A percentile compares a stretch with the other conserved stretches of the same genome.
These are phyloP conservation scores for Echites panduratus DNA, from an alignment of 257 asterid genomes.

Conservation along the genomic window DNA sequence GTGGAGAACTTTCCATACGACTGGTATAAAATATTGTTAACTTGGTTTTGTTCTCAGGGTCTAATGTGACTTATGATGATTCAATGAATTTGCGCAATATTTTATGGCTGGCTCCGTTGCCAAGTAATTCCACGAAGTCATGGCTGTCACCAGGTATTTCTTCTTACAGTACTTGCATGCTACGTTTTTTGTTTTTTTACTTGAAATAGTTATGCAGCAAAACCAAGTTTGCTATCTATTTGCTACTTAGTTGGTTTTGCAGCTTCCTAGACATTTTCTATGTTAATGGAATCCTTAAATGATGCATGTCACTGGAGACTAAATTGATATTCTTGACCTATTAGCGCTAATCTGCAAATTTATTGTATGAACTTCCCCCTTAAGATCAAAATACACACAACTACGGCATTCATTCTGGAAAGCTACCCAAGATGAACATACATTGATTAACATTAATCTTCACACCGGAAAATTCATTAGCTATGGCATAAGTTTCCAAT, in stretches of 20 bases:
- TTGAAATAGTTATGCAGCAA: not conserved
- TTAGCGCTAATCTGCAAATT: not conserved
- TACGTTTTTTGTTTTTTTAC: not conserved
- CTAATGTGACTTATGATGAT: constrained; percentile 64
- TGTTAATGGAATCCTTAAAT: not conserved
- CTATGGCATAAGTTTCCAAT: not conserved
- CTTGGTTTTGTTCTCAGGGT: constrained; percentile 43
- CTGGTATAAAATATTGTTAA: not conserved
- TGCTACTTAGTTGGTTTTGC: not conserved
- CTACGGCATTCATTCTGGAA: not conserved
- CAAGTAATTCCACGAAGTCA: constrained; percentile 44
- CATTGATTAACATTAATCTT: too few species aligned
- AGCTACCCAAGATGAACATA: not conserved
- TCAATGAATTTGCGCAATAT: constrained; percentile 86
- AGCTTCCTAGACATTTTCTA: not conserved
- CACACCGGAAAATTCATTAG: not conserved
- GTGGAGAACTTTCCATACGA: not conserved
- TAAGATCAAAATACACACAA: not conserved
- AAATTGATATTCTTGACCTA: not conserved
- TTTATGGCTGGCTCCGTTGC: constrained; percentile 93
- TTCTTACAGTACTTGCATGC: not conserved
- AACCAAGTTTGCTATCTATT: not conserved
- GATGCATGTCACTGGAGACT: not conserved
- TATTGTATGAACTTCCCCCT: not conserved
- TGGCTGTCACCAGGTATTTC: constrained; percentile 87